Base-by-base conservation (phyloP, 169 alveolate genomes). In the Cryptosporidium tyzzeri region DNA sequence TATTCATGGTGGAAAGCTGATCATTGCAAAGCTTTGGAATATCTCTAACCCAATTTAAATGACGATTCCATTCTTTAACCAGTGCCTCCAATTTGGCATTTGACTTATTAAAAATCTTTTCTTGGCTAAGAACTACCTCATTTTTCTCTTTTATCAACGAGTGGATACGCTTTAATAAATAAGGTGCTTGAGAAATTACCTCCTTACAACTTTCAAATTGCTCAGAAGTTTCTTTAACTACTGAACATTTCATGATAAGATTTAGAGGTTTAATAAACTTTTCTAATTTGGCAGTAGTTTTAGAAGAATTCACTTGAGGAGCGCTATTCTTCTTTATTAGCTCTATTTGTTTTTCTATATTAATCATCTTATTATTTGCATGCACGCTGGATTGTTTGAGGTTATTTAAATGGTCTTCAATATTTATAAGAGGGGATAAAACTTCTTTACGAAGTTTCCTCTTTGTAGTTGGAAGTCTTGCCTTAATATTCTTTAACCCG, bases 191-290 rank as follows among this genome's bases (percentile, higher is more conserved):
- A 12, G 53, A 39, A 4, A 80, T 26, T 3, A 80, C 51, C 2
- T 59, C 69, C 23, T 50, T 65, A 41, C 89, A 73, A 31, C 55
- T 29, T 59, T 53, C 70, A 59, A 33, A 73, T 16, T 73, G 37
- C 21, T 73, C 68, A 31, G 86, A 73, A 31, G 58, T 23, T 18
- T 55, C 89, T 16, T 37, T 61, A 44, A 41, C 68, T 41, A 48
- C 68, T 4, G 71, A 80, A 48, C 89, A 80, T 80, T 80, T 65
- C 89, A 80, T 80, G 12, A 80, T 65, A 10, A 62, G 26, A 29
- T 41, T 62, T 8, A 80, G 50, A 21, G 73, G 73, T 29, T 44
- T 80, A 29, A 65, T 37, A 65, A 61, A 80, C 10, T 59, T 62
- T 53, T 80, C 68, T 8, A 80, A 26, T 48, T 80, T 44, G 2